These are phyloP conservation scores for Exserohilum rostratum DNA, from an alignment of 2,329 filamentous ascomycete genomes.

Conservation along the genomic window DNA sequence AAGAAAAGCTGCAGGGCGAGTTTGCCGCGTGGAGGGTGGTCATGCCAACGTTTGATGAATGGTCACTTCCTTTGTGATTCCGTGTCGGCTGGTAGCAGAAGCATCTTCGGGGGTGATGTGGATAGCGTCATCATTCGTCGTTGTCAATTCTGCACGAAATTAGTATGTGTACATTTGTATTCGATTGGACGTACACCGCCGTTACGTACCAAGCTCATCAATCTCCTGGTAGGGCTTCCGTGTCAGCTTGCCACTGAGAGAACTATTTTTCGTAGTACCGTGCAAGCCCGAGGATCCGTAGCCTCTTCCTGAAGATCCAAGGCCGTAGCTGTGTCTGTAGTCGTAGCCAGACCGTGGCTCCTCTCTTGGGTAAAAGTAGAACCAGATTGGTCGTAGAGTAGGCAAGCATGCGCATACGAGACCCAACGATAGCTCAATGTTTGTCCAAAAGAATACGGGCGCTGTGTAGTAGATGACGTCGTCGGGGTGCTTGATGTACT, in stretches of 20 bases:
- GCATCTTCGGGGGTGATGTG: constrained; percentile 9
- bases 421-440: constrained; percentile 36
- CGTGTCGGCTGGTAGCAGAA: constrained; percentile 8
- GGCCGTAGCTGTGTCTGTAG: constrained; percentile 16
- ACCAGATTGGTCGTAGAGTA: constrained; percentile 34
- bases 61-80: constrained; percentile 21
- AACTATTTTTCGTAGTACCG: constrained; percentile 16
- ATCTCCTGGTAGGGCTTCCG: constrained; percentile 27
- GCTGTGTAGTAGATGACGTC: constrained; percentile 35
- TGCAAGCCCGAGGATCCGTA: constrained; percentile 20
- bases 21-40: background rate
- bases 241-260: constrained; percentile 14
- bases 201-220: constrained; percentile 22
- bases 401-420: constrained; percentile 35
- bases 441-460: constrained; percentile 38
- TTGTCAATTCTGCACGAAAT: constrained; percentile 20
- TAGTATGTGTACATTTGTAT: background rate
- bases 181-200: background rate
- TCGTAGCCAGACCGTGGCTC: constrained; percentile 14
- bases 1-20: background rate
- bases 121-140: constrained; percentile 6
- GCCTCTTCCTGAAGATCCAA: constrained; percentile 19
- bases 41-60: constrained; percentile 21
- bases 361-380: constrained; percentile 22
- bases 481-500: constrained; percentile 26